These are phyloP conservation scores for Oehlia diaphana DNA, from an alignment of 192 early-diverging fungal species.

Conservation along the genomic window DNA sequence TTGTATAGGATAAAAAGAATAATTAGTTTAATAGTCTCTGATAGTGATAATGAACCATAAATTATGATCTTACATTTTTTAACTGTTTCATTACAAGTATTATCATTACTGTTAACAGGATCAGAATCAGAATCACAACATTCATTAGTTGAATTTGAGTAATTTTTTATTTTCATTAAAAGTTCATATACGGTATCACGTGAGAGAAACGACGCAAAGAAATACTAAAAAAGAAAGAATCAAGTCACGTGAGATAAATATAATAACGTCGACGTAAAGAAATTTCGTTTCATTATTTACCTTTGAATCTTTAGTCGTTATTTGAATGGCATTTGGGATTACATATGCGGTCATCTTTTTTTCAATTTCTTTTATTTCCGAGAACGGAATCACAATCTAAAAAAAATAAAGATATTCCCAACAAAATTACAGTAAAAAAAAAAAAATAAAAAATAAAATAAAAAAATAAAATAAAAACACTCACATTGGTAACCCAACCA, in stretches of 20 bases:
- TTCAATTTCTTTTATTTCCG: conserved; percentile 81
- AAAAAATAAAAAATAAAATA: too few species aligned
- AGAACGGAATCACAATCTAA: conserved; percentile 67
- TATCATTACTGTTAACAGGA: too few species aligned
- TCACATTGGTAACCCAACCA: conserved; percentile 82
- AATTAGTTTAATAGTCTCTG: background rate
- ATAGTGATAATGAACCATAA: background rate
- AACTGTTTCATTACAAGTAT: background rate
- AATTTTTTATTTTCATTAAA: conserved; percentile 66
- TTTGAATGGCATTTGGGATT: conserved; percentile 87
- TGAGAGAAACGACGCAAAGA: conserved; percentile 84
- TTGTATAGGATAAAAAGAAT: background rate
- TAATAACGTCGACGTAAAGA: background rate
- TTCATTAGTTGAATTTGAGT: background rate
- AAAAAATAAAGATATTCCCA: too few species aligned
- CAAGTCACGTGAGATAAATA: background rate
- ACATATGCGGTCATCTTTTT: conserved; percentile 81
- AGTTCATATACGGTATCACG: conserved; percentile 78
- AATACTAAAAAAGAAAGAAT: conserved; percentile 47
- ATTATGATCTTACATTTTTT: background rate
- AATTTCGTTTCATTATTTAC: conserved; percentile 22
- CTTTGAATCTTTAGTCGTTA: conserved; percentile 68
- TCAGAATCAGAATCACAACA: background rate
- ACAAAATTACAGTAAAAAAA: too few species aligned
- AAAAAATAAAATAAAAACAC: background rate